These are phyloP conservation scores for Phaeophleospora eucalypticola DNA, from an alignment of 2,329 filamentous ascomycete species.

Conservation along the genomic window DNA sequence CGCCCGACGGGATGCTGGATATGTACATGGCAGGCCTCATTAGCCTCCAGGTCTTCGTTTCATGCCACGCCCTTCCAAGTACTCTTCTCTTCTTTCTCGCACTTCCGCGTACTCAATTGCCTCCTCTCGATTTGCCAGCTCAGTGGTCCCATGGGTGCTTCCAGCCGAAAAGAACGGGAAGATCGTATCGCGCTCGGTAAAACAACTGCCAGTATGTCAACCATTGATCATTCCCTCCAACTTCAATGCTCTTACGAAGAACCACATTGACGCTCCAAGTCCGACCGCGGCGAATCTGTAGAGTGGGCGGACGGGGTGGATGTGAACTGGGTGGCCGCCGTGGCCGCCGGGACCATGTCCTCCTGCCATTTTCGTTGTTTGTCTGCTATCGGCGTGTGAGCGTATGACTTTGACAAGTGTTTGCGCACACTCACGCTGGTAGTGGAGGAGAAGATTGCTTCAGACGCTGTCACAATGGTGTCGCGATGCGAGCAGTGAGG, in stretches of 20 bases:
- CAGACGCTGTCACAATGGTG: too few relatives aligned
- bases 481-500: too few relatives aligned
- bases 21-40: too few relatives aligned
- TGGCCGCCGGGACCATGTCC: slow-evolving; percentile 32
- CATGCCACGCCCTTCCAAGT: too few relatives aligned
- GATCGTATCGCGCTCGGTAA: slow-evolving; percentile 95
- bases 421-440: not conserved
- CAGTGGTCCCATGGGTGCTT: slow-evolving; percentile 97
- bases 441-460: too few relatives aligned
- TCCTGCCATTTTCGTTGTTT: slow-evolving; percentile 23
- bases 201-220: slow-evolving; percentile 60
- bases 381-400: not conserved
- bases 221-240: not conserved
- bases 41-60: too few relatives aligned
- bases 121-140: too few relatives aligned
- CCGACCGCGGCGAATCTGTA: slow-evolving; percentile 85
- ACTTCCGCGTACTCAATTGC: too few relatives aligned
- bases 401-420: not conserved
- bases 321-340: slow-evolving; percentile 50
- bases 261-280: slow-evolving; percentile 97
- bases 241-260: slow-evolving; percentile 64
- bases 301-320: slow-evolving; percentile 61
- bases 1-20: too few relatives aligned
- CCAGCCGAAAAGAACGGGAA: slow-evolving; percentile 83
- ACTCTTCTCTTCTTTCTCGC: too few relatives aligned